Percentiles rank a stretch among this genome's conserved stretches.
Evolutionary conservation across 192 early-diverging fungal genomes (phyloP).

Genomic region (Backusella morwellensis): DNA sequence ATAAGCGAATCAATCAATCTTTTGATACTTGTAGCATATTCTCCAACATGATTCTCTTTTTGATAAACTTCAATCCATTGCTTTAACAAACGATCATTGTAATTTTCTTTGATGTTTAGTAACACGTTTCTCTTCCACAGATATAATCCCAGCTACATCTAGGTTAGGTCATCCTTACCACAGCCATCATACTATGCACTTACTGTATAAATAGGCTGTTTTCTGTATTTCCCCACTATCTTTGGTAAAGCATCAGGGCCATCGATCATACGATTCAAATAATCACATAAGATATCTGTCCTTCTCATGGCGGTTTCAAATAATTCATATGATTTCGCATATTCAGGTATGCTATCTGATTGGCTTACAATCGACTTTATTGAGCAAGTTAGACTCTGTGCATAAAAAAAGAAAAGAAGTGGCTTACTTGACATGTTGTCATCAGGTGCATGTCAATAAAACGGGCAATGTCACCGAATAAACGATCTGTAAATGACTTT

Average conservation of each 20-base stretch:
- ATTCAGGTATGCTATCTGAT: background rate
- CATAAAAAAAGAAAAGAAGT: background rate
- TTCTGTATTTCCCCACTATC: background rate
- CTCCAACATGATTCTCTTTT: background rate
- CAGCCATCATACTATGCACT: background rate
- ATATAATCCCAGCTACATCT: background rate
- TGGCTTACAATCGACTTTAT: background rate
- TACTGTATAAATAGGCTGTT: background rate
- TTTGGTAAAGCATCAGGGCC: background rate
- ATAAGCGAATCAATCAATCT: background rate
- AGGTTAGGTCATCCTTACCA: background rate
- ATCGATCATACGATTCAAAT: background rate
- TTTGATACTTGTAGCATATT: background rate
- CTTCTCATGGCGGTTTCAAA: background rate
- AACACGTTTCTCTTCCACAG: background rate
- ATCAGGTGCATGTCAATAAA: background rate
- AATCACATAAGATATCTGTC: background rate
- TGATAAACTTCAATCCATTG: background rate
- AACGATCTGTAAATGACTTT: background rate
- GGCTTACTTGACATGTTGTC: background rate
- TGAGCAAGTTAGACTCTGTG: background rate
- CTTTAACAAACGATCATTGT: background rate
- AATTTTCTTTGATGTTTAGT: background rate
- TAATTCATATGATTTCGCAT: background rate
- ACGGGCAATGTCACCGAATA: background rate